These are phyloP conservation scores for Pochonia chlamydosporia DNA, from an alignment of 2,329 filamentous ascomycete genomes.

Conservation along the genomic window DNA sequence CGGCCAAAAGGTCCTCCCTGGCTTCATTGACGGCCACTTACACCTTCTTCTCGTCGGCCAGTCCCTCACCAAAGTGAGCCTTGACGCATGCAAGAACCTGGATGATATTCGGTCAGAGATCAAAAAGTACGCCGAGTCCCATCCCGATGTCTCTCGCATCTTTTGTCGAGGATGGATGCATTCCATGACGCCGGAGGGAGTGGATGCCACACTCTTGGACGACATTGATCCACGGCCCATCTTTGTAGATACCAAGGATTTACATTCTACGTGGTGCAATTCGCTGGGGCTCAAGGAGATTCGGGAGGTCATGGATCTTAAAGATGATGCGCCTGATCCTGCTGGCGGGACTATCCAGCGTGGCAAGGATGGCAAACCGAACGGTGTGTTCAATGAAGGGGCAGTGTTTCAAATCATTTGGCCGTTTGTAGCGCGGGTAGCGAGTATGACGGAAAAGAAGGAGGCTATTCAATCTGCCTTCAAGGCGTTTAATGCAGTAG, in stretches of 20 bases:
- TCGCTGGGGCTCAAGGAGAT: slow-evolving; percentile 42
- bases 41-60: slow-evolving; percentile 50
- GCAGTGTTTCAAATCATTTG: slow-evolving; percentile 48
- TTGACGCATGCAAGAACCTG: slow-evolving; percentile 42
- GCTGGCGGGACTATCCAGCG: slow-evolving; percentile 47
- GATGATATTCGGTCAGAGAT: slow-evolving; percentile 44
- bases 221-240: slow-evolving; percentile 49
- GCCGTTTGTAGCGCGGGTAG: slow-evolving; percentile 45
- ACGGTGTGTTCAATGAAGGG: slow-evolving; percentile 46
- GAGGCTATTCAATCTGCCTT: slow-evolving; percentile 43
- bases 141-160: slow-evolving; percentile 43
- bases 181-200: slow-evolving; percentile 38
- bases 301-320: slow-evolving; percentile 30
- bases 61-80: slow-evolving; percentile 42
- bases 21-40: slow-evolving; percentile 54
- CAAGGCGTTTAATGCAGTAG: slow-evolving; percentile 41
- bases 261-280: slow-evolving; percentile 54
- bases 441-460: slow-evolving; percentile 41
- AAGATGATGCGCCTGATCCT: slow-evolving; percentile 36
- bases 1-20: slow-evolving; percentile 39
- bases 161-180: slow-evolving; percentile 53
- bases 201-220: slow-evolving; percentile 39
- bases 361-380: slow-evolving; percentile 39
- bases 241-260: slow-evolving; percentile 50
- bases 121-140: slow-evolving; percentile 35